Evolutionary conservation across 2,329 filamentous ascomycete genomes (phyloP).

Genomic region (Calonectria hongkongensis): DNA sequence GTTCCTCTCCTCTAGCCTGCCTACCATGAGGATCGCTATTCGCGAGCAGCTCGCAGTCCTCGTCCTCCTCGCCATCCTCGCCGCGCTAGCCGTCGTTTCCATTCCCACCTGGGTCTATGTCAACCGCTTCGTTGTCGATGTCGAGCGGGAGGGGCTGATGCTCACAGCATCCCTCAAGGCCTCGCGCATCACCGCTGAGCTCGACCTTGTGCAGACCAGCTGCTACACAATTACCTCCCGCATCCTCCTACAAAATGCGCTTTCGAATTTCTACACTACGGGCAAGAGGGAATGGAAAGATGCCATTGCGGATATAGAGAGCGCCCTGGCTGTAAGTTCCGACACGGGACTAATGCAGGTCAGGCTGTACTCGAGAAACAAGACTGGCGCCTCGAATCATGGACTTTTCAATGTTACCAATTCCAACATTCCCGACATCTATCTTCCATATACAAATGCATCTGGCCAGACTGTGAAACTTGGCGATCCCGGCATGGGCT

Average conservation of each 20-base stretch:
- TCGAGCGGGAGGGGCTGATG: constrained; percentile 77
- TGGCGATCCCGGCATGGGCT: constrained; percentile 79
- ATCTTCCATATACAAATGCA: constrained; percentile 76
- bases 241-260: constrained; percentile 73
- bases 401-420: constrained; percentile 81
- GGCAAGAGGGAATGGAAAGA: constrained; percentile 74
- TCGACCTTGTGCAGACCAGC: constrained; percentile 86
- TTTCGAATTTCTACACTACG: constrained; percentile 72
- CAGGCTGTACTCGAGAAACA: constrained; percentile 82
- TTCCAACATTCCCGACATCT: constrained; percentile 67
- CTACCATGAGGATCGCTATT: constrained; percentile 87
- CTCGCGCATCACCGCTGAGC: constrained; percentile 84
- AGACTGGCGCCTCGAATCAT: constrained; percentile 68
- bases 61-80: constrained; percentile 83
- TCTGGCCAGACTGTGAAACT: constrained; percentile 77
- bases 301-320: constrained; percentile 79
- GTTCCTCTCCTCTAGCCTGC: constrained; percentile 51
- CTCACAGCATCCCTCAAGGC: constrained; percentile 92
- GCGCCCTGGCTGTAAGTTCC: constrained; percentile 79
- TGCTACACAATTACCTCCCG: constrained; percentile 83
- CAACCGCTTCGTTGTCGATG: constrained; percentile 70
- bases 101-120: constrained; percentile 82
- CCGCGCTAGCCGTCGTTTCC: constrained; percentile 85
- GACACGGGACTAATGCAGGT: constrained; percentile 80
- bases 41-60: constrained; percentile 89